Conservation (phyloP, 2,329 filamentous ascomycete genomes). For the Nectriaceae sp. region DNA sequence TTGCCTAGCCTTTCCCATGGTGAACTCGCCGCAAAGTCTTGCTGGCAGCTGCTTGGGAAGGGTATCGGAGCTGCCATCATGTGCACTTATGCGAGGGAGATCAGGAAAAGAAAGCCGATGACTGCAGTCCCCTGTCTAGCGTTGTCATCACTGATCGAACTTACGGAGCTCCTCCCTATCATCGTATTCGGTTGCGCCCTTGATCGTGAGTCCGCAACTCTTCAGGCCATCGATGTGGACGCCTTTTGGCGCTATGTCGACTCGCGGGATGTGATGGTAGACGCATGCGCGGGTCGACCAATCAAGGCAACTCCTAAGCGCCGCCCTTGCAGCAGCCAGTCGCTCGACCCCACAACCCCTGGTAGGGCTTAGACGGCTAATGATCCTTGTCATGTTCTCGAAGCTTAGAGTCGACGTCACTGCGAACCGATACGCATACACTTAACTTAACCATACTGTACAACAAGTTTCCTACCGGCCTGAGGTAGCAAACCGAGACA, state of each 20-base stretch:
- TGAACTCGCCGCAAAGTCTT: conserved; percentile 1
- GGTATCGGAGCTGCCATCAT: neutral
- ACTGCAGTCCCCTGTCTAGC: conserved; percentile 3
- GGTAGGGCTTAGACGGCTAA: conserved; percentile 19
- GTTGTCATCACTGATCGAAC: conserved; percentile 4
- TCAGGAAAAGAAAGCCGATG: conserved; percentile 1
- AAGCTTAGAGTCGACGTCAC: conserved; percentile 19
- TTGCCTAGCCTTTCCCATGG: conserved; percentile 3
- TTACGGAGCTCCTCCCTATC: neutral
- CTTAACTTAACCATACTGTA: neutral
- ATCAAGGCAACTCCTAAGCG: conserved; percentile 31
- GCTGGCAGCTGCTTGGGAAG: neutral
- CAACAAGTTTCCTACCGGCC: neutral
- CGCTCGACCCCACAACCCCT: conserved; percentile 26
- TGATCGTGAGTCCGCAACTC: conserved; percentile 2
- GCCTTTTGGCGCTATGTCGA: conserved; percentile 21
- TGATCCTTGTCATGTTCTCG: conserved; percentile 12
- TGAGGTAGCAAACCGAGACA: neutral
- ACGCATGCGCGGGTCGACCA: conserved; percentile 20
- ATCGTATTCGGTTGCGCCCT: conserved; percentile 4
- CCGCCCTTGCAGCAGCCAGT: conserved; percentile 30
- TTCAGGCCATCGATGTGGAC: conserved; percentile 6
- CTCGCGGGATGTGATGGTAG: conserved; percentile 24
- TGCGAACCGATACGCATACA: neutral
- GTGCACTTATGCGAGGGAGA: conserved; percentile 3